These are phyloP conservation scores for Blastomyces silverae DNA, from an alignment of 2,329 filamentous ascomycete species.

Conservation along the genomic window DNA sequence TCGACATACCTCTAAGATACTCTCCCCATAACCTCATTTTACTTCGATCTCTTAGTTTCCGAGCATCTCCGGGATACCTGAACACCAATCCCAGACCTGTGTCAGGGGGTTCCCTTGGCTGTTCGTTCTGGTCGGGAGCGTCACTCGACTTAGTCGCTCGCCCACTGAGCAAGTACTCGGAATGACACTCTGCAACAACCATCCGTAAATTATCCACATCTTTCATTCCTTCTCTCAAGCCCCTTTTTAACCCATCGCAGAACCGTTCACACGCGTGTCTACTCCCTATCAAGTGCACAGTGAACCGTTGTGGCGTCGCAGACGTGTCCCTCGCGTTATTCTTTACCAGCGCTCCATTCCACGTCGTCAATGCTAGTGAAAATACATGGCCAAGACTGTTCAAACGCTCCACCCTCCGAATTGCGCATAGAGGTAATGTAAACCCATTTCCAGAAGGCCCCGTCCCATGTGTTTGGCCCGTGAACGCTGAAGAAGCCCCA, in stretches of 20 bases:
- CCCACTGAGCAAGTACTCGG: conserved; percentile 63
- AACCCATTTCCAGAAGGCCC: conserved; percentile 94
- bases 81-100: conserved; percentile 89
- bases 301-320: conserved; percentile 73
- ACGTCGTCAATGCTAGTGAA: conserved; percentile 87
- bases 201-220: conserved; percentile 78
- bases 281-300: conserved; percentile 82
- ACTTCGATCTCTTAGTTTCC: conserved; percentile 86
- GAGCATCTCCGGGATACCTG: conserved; percentile 87
- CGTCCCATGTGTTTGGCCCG: conserved; percentile 84
- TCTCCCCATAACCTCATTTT: conserved; percentile 98
- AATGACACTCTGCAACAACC: conserved; percentile 81
- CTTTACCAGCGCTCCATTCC: conserved; percentile 64
- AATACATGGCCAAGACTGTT: conserved; percentile 91
- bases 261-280: conserved; percentile 88
- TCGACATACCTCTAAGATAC: conserved; percentile 60
- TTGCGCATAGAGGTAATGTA: conserved; percentile 83
- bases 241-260: conserved; percentile 90
- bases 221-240: conserved; percentile 76
- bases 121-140: conserved; percentile 49
- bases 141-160: conserved; percentile 33
- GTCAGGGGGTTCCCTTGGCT: conserved; percentile 61
- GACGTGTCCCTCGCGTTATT: conserved; percentile 37
- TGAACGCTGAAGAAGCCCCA: conserved; percentile 74
- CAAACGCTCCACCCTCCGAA: conserved; percentile 83